Base-by-base conservation (phyloP, 345 rosid species). In the Salix viminalis region DNA sequence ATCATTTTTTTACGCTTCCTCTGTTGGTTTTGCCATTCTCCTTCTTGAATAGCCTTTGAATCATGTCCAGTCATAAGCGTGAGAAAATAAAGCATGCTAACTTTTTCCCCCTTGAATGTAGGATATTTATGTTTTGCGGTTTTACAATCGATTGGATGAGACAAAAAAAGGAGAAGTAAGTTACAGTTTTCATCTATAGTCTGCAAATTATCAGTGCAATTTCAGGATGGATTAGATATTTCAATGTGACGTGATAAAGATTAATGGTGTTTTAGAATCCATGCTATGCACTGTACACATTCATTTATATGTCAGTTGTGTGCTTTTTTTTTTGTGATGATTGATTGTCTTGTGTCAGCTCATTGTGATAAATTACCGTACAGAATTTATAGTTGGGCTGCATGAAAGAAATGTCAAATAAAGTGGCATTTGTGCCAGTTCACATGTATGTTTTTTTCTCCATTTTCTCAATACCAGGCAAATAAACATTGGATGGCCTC, bases 101-200 rank as follows among this genome's bases (percentile, higher is more conserved):
- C 61, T 16, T 68, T 34, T 34, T 0, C 28, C 23, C 52, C n/a
- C 48, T 16, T 60, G 48, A 28, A 16, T 46, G 86, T 79, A 96
- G 98, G 99, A 96, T 73, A 69, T 93, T 56, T 93, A 93, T 69
- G 91, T 87, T 72, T 69, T 93, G 75, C 89, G 90, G 76, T 89
- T 96, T 82, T 92, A 85, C 78, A 93, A 79, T 62, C 87, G 94
- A 77, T 82, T 91, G 87, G 98, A 93, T 69, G 96, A 93, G 83
- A 60, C 91, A 23, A 92, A 86, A 84, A 96, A 93, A 70, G 99
- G 98, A 85, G 93, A 95, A 86, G 98, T 95, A 83, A 89, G 94
- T 87, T 81, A 69, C 71, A 36, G 67, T 77, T 72, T 72, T 75
- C 16, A 15, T 11, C 74, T 24, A 42, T 80, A 44, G 23, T 46